Evolutionary conservation across 345 rosid genomes (phyloP).

Genomic region (Microcos paniculata): DNA sequence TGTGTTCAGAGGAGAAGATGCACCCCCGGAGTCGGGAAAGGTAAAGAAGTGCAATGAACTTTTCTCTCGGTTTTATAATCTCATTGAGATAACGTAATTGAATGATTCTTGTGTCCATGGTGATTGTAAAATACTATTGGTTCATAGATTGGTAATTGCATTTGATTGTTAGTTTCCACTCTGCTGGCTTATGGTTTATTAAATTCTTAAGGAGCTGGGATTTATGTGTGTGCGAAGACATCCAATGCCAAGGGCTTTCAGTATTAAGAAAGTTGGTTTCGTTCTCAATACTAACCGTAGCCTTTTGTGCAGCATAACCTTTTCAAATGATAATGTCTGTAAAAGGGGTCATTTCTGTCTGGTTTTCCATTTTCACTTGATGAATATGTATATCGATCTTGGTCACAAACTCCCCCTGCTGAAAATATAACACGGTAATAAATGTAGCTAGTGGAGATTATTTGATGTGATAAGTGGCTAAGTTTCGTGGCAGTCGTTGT

Average conservation of each 20-base stretch:
- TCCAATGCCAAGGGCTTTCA: too few species aligned
- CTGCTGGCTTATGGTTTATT: background rate
- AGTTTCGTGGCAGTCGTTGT: background rate
- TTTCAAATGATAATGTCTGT: background rate
- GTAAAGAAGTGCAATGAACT: constrained; percentile 32
- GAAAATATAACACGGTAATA: background rate
- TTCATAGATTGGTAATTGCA: background rate
- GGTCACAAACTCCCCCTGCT: background rate
- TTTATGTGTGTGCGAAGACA: too few species aligned
- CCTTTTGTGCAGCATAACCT: background rate
- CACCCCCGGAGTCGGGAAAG: constrained; percentile 96
- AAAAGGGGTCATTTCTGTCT: background rate
- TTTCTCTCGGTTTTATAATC: background rate
- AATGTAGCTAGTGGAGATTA: background rate
- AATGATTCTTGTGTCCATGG: background rate
- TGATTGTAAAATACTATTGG: background rate
- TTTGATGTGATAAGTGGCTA: background rate
- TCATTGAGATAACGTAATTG: background rate
- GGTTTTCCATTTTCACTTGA: background rate
- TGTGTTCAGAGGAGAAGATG: constrained; percentile 82
- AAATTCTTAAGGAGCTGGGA: background rate
- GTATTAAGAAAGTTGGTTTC: too few species aligned
- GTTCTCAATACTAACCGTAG: too few species aligned
- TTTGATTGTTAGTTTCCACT: background rate
- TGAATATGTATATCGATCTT: background rate